A percentile compares a stretch with the other conserved stretches of the same genome.
Evolutionary conservation across 331 rosid genomes (phyloP).

Genomic region (Cydonia oblonga): DNA sequence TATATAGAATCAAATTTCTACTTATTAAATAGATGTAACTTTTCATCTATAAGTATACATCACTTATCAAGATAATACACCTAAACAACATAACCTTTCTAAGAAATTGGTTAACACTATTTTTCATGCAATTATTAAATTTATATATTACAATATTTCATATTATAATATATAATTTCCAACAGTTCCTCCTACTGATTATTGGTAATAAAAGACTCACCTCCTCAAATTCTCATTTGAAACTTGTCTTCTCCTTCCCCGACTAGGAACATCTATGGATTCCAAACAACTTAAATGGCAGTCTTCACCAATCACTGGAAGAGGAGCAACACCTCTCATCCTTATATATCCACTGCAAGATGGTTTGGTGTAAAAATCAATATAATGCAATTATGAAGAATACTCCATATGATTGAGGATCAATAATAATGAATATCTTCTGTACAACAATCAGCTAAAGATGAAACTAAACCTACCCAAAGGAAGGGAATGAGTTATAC

Average conservation of each 20-base stretch:
- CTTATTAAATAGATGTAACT: too few species aligned
- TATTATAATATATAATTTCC: too few species aligned
- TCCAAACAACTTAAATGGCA: background rate
- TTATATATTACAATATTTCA: too few species aligned
- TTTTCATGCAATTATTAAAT: too few species aligned
- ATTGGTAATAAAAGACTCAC: constrained; percentile 5
- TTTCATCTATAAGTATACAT: too few species aligned
- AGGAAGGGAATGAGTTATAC: constrained; percentile 19
- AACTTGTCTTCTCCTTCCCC: constrained; percentile 15
- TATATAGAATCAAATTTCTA: too few species aligned
- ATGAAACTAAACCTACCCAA: constrained; percentile 19
- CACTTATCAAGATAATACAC: too few species aligned
- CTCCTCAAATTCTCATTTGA: constrained; percentile 14
- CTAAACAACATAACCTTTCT: too few species aligned
- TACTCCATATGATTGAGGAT: background rate
- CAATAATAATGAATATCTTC: background rate
- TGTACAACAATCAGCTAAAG: background rate
- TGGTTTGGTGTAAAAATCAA: background rate
- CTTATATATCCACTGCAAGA: constrained; percentile 26
- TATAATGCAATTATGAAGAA: background rate
- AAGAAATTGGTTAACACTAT: too few species aligned
- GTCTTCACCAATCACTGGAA: constrained; percentile 4
- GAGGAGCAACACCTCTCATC: constrained; percentile 18
- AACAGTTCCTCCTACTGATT: background rate
- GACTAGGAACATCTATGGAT: constrained; percentile 1